Evolutionary conservation across 768 basidiomycete species (phyloP).

Genomic region (Lentinula aciculospora): DNA sequence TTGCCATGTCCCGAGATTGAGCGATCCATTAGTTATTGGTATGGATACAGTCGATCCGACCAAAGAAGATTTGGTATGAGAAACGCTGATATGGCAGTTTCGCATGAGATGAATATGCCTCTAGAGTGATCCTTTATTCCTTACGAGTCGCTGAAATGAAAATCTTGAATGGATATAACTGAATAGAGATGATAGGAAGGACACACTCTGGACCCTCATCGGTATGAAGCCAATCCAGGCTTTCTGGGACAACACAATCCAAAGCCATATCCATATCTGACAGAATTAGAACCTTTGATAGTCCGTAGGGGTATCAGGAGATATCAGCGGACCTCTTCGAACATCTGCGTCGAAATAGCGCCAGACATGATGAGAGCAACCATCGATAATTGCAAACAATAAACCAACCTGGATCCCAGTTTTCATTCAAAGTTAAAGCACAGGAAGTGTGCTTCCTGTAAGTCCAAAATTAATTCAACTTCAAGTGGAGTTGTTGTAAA

Average conservation of each 20-base stretch:
- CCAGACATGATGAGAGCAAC: neutral
- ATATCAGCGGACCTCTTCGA: conserved; percentile 28
- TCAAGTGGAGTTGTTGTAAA: neutral
- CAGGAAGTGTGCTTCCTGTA: conserved; percentile 71
- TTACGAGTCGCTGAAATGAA: conserved; percentile 64
- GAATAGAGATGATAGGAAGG: conserved; percentile 1
- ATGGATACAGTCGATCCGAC: conserved; percentile 78
- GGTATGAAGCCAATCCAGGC: conserved; percentile 74
- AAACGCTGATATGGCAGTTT: conserved; percentile 49
- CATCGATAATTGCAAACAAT: neutral
- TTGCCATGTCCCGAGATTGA: conserved; percentile 93
- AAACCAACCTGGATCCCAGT: conserved; percentile 67
- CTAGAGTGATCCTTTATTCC: conserved; percentile 16
- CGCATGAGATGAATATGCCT: conserved; percentile 6
- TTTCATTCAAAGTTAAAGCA: conserved; percentile 83
- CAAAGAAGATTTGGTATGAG: conserved; percentile 86
- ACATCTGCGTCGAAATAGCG: conserved; percentile 26
- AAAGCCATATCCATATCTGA: conserved; percentile 94
- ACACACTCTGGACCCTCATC: conserved; percentile 91
- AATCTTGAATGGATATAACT: conserved; percentile 3
- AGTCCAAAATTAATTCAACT: conserved; percentile 8
- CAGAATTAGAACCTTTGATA: neutral
- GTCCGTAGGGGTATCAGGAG: conserved; percentile 1
- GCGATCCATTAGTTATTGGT: conserved; percentile 72
- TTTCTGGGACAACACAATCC: conserved; percentile 84